A percentile compares a stretch with the other conserved stretches of the same genome.
Evolutionary conservation across 129 eudicot genomes (phyloP).

Genomic region (Tagetes patula): DNA sequence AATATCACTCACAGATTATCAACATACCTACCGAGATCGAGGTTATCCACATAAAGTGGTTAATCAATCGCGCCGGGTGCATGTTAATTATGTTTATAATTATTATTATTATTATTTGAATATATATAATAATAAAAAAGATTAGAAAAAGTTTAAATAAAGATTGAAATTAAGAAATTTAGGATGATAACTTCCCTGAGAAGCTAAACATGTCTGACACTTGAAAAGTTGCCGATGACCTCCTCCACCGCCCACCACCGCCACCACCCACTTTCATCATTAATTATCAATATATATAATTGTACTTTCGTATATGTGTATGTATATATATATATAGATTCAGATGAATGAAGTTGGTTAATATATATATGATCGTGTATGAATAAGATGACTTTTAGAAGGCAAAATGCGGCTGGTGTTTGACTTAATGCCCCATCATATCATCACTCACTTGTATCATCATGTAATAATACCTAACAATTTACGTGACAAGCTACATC

Average conservation of each 20-base stretch:
- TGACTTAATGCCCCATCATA: conserved; percentile 3
- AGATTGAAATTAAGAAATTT: conserved; percentile 1
- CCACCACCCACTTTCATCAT: conserved; percentile 36
- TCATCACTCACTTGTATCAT: not conserved
- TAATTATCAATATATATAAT: not conserved
- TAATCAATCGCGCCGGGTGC: too few species aligned
- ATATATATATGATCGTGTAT: conserved; percentile 11
- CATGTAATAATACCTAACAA: not conserved
- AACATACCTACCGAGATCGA: too few species aligned
- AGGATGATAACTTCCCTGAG: conserved; percentile 34
- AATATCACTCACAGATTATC: too few species aligned
- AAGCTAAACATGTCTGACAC: conserved; percentile 34
- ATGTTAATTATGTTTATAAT: too few species aligned
- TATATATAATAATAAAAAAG: not conserved
- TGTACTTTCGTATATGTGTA: not conserved
- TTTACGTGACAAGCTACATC: not conserved
- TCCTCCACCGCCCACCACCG: conserved; percentile 27
- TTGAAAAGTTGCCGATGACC: conserved; percentile 33
- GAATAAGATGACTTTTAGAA: conserved; percentile 30
- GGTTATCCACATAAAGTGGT: too few species aligned
- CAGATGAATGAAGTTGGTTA: conserved; percentile 4
- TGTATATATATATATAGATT: not conserved
- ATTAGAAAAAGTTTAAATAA: not conserved
- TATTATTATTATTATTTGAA: too few species aligned
- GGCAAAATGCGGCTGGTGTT: conserved; percentile 26